phyloP scores from a whole-genome alignment of 1,139 yeast genomes.

The Magnusiomyces tetraspermus region DNA sequence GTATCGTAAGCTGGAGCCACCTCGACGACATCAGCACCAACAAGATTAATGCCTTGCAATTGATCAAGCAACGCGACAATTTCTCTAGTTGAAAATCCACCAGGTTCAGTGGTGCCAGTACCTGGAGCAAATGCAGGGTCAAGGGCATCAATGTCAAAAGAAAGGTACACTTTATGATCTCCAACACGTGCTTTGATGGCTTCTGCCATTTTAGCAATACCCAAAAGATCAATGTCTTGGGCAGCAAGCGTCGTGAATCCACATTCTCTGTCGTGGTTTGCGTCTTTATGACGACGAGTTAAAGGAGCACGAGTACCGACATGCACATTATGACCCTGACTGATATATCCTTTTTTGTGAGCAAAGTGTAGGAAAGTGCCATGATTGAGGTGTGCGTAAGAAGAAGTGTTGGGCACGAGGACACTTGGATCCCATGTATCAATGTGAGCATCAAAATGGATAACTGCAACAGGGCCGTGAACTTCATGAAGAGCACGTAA shows the following conservation, averaged over 20 bases:
- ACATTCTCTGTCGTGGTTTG: constrained; percentile 52
- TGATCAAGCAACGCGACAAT: constrained; percentile 51
- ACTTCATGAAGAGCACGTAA: constrained; percentile 48
- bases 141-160: constrained; percentile 68
- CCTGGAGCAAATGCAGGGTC: constrained; percentile 80
- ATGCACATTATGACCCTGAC: constrained; percentile 48
- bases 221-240: constrained; percentile 54
- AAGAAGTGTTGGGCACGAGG: constrained; percentile 49
- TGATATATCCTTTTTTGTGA: constrained; percentile 46
- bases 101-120: constrained; percentile 76
- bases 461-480: constrained; percentile 55
- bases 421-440: constrained; percentile 65
- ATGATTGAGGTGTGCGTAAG: constrained; percentile 46
- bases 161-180: constrained; percentile 56
- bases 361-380: constrained; percentile 68
- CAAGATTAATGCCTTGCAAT: constrained; percentile 49
- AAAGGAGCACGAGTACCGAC: constrained; percentile 60
- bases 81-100: constrained; percentile 72
- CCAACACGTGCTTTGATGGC: constrained; percentile 45
- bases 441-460: constrained; percentile 70
- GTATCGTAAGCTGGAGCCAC: constrained; percentile 64
- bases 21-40: constrained; percentile 74
- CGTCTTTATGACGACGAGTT: constrained; percentile 34
- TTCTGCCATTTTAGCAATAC: constrained; percentile 41
- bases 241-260: constrained; percentile 56